Base-by-base conservation (phyloP, 2,329 filamentous ascomycete genomes). In the Aureobasidium sp. region DNA sequence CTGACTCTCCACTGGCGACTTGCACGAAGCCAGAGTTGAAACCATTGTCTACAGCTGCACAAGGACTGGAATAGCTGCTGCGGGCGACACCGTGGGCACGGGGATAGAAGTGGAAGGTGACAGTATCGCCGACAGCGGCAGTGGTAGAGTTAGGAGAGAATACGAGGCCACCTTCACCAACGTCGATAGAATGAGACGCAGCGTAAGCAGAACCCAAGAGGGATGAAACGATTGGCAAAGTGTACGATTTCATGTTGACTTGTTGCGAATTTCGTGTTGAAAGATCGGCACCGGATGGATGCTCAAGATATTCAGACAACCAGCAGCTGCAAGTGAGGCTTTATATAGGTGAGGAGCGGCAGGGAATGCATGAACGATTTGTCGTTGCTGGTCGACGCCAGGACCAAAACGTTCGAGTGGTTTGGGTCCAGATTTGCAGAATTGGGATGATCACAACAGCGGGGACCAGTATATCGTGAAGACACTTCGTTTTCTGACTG, bases 21-120 rank as follows among this genome's bases (percentile, higher is more conserved):
- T 32, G 44, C 8, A 64, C 56, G 26, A 62, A 62, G 39, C 60
- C 63, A 20, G 59, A 62, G 34, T 52, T 62, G 34, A 64, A 64
- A 9, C 59, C 63, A 48, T 29, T 27, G n/a, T 46, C 53, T 8
- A 58, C 59, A 0, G 63, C 41, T 3, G 44, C 44, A 17, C 63
- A 64, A 23, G 63, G 59, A 12, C 26, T 50, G n/a, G 52, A 36
- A 39, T 52, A 62, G 23, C 42, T 62, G 20, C 57, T 55, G n/a
- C 61, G 59, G 26, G 61, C 63, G 3, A 64, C 63, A n/a, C 58
- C 56, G n/a, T 64, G 63, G 29, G 53, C 57, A 5, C 44, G 27
- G 10, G 61, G 61, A 47, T 60, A 63, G 29, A 60, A 63, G 37
- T 63, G 55, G 47, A 63, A 63, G 20, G 48, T 44, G 9, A 63